These are phyloP conservation scores for Gremmenia infestans DNA, from an alignment of 2,329 filamentous ascomycete genomes.

Conservation along the genomic window DNA sequence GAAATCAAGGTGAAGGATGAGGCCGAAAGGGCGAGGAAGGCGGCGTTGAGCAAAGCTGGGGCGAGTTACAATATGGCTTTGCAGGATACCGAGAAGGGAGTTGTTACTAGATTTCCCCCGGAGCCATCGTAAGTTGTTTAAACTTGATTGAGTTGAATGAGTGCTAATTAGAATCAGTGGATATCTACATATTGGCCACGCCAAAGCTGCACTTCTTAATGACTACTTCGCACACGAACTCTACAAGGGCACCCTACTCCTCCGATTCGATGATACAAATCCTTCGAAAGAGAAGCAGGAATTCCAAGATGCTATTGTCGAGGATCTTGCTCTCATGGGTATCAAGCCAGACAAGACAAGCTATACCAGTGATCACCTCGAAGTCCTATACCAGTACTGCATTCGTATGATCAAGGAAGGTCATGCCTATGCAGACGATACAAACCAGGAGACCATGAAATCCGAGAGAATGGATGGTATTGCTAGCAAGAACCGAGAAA, in stretches of 20 bases:
- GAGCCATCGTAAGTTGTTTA: conserved; percentile 70
- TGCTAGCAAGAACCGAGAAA: conserved; percentile 74
- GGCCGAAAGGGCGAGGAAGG: conserved; percentile 64
- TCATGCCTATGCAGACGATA: conserved; percentile 91
- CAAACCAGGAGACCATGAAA: conserved; percentile 82
- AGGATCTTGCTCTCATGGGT: conserved; percentile 87
- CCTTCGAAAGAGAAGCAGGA: conserved; percentile 96
- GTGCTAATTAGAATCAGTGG: conserved; percentile 39
- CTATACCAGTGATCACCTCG: conserved; percentile 94
- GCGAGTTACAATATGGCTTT: conserved; percentile 87
- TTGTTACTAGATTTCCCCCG: conserved; percentile 87
- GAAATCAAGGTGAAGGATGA: conserved; percentile 67
- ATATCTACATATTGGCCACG: conserved; percentile 93
- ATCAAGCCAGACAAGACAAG: conserved; percentile 83
- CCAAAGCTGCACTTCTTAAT: conserved; percentile 88
- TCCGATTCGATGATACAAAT: conserved; percentile 97
- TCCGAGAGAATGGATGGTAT: conserved; percentile 80
- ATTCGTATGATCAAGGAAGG: conserved; percentile 81
- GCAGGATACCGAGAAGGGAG: conserved; percentile 78
- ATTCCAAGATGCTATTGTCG: conserved; percentile 87
- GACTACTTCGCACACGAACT: conserved; percentile 95
- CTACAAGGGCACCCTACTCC: conserved; percentile 83
- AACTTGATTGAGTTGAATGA: not conserved
- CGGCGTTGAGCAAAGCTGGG: conserved; percentile 66
- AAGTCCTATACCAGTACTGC: conserved; percentile 82